Base-by-base conservation (phyloP, 805 yeast genomes). In the Ogataea allantospora region DNA sequence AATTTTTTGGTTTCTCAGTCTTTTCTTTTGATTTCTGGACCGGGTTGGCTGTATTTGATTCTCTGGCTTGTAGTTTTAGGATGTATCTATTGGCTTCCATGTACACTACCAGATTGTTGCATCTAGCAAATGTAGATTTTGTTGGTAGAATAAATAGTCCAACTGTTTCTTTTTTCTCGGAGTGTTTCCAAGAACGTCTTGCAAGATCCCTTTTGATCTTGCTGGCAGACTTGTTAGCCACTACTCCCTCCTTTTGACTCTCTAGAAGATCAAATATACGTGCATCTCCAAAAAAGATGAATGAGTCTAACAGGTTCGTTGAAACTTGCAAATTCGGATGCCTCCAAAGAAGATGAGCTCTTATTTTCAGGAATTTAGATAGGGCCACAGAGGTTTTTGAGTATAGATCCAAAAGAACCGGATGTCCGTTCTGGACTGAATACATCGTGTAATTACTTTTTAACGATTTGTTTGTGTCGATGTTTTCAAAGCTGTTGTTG, bases 341-440 rank as follows among this genome's bases (percentile, higher is more conserved):
- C 58, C 83, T 77, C 98, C 98, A 93, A 24, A 84, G 68, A 77
- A 93, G 71, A 48, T 89, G 93, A 30, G 93, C 82, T 63, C 98
- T 77, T 35, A 91, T 67, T 45, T 80, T 77, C 37, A 93, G 66
- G 30, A 79, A 75, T 62, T 88, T 86, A 40, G 80, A 77, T 45
- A 76, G 71, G n/a, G 78, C 78, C 12, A 87, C 83, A 30, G 78
- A 77, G 30, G 79, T 80, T 30, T 76, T 74, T 2, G 86, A 71
- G 56, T 83, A 87, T 26, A 78, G 62, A 58, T 91, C 98, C 47
- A 91, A 66, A 24, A 91, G 66, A 7, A 55, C 57, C 27, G 66
- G 67, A 13, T 64, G 59, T 16, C 74, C 72, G 24, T 71, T 70
- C 5, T 60, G 54, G 27, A 59, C 50, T 2, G 84, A 63, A 54